Conservation (phyloP, 352 stramenopile genomes). For the Pythium utonaiense region DNA sequence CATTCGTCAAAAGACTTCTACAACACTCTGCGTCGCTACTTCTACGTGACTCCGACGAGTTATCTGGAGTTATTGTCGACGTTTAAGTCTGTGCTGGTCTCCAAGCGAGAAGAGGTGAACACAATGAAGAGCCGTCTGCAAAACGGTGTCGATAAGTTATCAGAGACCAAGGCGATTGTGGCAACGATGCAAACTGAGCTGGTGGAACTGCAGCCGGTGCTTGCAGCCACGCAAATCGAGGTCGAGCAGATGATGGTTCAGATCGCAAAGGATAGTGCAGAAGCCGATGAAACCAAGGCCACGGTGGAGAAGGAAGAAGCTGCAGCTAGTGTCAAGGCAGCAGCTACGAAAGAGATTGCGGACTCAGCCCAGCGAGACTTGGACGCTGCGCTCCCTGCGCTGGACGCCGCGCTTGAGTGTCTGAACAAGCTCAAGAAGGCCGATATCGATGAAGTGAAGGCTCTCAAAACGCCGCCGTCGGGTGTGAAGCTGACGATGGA, state of each 20-base stretch:
- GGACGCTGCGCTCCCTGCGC: conserved; percentile 80
- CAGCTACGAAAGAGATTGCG: conserved; percentile 87
- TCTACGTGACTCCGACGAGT: conserved; percentile 93
- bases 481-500: conserved; percentile 93
- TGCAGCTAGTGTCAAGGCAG: conserved; percentile 81
- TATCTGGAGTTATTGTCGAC: conserved; percentile 91
- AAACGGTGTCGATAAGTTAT: conserved; percentile 86
- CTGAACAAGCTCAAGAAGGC: conserved; percentile 90
- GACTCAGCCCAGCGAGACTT: conserved; percentile 86
- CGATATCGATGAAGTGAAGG: conserved; percentile 92
- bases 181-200: conserved; percentile 84
- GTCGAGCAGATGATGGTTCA: conserved; percentile 90
- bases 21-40: conserved; percentile 79
- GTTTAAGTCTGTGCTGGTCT: conserved; percentile 86
- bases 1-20: conserved; percentile 84
- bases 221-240: conserved; percentile 74
- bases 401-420: conserved; percentile 86
- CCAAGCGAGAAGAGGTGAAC: conserved; percentile 89
- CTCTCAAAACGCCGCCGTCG: conserved; percentile 85
- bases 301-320: conserved; percentile 88
- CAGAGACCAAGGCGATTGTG: conserved; percentile 75
- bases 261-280: conserved; percentile 87
- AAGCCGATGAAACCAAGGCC: conserved; percentile 85
- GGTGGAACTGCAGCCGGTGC: conserved; percentile 75
- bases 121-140: conserved; percentile 82